A percentile compares a stretch with the other conserved stretches of the same genome.
Conservation (phyloP, 768 basidiomycete species). For the Mycena chlorophos region DNA sequence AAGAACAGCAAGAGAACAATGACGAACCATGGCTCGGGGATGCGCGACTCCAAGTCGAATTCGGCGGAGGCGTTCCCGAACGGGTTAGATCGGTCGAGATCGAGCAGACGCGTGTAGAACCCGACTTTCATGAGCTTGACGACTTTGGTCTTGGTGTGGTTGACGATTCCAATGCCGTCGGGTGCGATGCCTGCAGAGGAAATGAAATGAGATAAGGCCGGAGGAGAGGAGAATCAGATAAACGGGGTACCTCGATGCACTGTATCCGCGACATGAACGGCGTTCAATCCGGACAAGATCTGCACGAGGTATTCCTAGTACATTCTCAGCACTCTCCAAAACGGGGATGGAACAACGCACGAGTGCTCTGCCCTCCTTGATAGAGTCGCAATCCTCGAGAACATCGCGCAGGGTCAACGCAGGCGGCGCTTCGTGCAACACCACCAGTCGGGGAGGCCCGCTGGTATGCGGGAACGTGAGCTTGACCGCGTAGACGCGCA, state of each 20-base stretch:
- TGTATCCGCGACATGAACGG: conserved; percentile 62
- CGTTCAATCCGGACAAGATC: conserved; percentile 67
- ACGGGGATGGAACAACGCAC: conserved; percentile 40
- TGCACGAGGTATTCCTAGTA: conserved; percentile 75
- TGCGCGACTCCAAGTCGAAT: conserved; percentile 39
- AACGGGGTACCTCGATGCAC: conserved; percentile 64
- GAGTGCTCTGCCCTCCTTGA: conserved; percentile 70
- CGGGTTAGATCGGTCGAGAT: conserved; percentile 83
- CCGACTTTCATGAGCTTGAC: conserved; percentile 75
- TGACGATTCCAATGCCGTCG: conserved; percentile 59
- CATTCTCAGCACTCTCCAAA: neutral
- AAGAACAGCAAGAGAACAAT: conserved; percentile 3
- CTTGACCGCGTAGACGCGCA: conserved; percentile 68
- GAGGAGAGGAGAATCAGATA: neutral
- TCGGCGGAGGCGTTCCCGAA: conserved; percentile 47
- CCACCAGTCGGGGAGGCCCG: conserved; percentile 53
- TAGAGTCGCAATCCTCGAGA: conserved; percentile 70
- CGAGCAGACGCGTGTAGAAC: conserved; percentile 71
- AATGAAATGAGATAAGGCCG: conserved; percentile 3
- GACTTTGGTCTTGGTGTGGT: conserved; percentile 56
- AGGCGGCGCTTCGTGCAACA: conserved; percentile 74
- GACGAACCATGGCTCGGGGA: conserved; percentile 47
- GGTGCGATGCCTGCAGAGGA: conserved; percentile 51
- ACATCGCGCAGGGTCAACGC: conserved; percentile 68
- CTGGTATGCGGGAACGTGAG: conserved; percentile 51